Evolutionary conservation across 257 asterid species (phyloP).

Genomic region (Jasminum sambac): DNA sequence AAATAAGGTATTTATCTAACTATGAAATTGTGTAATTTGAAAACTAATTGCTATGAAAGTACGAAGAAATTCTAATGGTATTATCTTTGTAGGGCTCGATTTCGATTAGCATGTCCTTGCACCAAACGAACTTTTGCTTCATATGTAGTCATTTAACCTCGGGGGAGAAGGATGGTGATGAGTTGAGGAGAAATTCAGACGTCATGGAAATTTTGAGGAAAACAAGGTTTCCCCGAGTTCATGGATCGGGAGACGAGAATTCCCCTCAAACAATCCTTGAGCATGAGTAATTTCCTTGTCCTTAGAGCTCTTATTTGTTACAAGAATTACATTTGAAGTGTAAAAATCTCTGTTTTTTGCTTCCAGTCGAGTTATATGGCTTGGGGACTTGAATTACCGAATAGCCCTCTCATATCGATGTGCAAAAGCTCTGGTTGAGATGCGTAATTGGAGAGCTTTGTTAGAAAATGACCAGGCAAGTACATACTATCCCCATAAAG

Average conservation of each 20-base stretch:
- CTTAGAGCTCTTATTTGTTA: not conserved
- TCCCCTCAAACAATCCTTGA: constrained; percentile 95
- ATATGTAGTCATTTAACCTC: constrained; percentile 93
- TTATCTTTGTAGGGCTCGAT: constrained; percentile 79
- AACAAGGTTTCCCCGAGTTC: constrained; percentile 93
- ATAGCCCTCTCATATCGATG: constrained; percentile 84
- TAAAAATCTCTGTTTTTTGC: constrained; percentile 23
- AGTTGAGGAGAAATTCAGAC: constrained; percentile 87
- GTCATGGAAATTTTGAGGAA: constrained; percentile 94
- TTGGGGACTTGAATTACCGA: constrained; percentile 92
- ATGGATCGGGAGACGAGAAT: constrained; percentile 59
- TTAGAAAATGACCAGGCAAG: constrained; percentile 94
- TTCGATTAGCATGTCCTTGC: constrained; percentile 95
- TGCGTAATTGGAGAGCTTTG: constrained; percentile 95
- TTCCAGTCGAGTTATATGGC: constrained; percentile 90
- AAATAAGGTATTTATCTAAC: constrained; percentile 63
- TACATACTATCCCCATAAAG: not conserved
- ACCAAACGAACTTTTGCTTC: constrained; percentile 99
- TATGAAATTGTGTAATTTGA: constrained; percentile 18
- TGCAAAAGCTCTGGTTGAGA: constrained; percentile 95
- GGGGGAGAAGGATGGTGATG: constrained; percentile 97
- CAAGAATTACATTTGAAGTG: too few species aligned
- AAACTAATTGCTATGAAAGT: not conserved
- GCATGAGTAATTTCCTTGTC: constrained; percentile 61
- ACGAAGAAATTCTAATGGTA: constrained; percentile 16